phyloP scores from a whole-genome alignment of 1,139 yeast genomes.

The Blastobotrys petasosporus region DNA sequence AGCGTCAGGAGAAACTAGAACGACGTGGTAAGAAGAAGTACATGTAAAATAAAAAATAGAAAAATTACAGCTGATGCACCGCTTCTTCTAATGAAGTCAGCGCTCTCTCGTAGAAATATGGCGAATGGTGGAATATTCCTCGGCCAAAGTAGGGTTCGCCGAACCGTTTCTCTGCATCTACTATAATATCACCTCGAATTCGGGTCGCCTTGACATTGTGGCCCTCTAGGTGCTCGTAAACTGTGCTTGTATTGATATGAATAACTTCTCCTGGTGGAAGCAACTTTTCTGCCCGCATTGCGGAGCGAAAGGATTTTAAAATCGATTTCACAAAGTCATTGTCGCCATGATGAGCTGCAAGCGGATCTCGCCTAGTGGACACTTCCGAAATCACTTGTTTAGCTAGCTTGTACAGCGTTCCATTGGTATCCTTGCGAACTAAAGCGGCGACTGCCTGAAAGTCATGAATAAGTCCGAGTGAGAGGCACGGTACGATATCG shows the following conservation, averaged over 20 bases:
- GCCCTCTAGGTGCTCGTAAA: constrained; percentile 30
- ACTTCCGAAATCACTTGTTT: constrained; percentile 29
- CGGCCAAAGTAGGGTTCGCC: constrained; percentile 34
- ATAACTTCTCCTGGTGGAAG: constrained; percentile 35
- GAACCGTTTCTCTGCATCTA: constrained; percentile 32
- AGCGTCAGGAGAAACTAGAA: constrained; percentile 50
- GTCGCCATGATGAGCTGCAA: constrained; percentile 23
- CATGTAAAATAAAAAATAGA: not conserved
- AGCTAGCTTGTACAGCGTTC: constrained; percentile 26
- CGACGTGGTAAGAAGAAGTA: constrained; percentile 38
- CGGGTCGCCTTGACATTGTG: constrained; percentile 29
- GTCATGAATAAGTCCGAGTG: constrained; percentile 33
- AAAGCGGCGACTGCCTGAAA: constrained; percentile 31
- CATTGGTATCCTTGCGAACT: constrained; percentile 27
- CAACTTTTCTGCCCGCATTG: constrained; percentile 32
- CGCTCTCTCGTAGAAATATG: constrained; percentile 33
- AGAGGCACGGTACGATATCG: constrained; percentile 34
- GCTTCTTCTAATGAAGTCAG: constrained; percentile 26
- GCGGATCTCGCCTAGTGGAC: constrained; percentile 26
- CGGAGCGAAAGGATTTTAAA: constrained; percentile 27
- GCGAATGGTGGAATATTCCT: constrained; percentile 34
- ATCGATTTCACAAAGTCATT: constrained; percentile 30
- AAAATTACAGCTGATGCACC: not conserved
- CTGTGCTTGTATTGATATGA: constrained; percentile 29
- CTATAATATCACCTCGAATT: constrained; percentile 28